Base-by-base conservation (phyloP, 495 filamentous ascomycete species). In the Entonaema liquescens region DNA sequence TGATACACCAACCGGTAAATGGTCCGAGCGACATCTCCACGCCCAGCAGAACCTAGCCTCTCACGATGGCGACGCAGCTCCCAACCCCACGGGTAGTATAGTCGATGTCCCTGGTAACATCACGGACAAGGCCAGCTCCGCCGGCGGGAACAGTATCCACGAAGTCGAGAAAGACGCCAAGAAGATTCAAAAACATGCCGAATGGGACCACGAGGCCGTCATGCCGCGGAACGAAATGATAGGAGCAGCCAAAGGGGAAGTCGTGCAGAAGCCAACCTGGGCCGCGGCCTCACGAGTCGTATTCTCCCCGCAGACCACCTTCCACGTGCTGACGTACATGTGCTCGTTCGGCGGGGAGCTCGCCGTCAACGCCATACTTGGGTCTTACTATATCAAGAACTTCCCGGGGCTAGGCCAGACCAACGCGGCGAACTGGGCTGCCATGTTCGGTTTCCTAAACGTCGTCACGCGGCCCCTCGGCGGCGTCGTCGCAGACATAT, bases 391-490 rank as follows among this genome's bases (percentile, higher is more conserved):
- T 80, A 74, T 85, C 44, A 83, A 89, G 60, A 92, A 93, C 77
- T 96, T 96, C 83, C 88, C 90, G 0, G 54, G 77, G 12, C 89
- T 97, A 53, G 86, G 86, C 5, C 92, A 94, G 77, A 94, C 92
- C 8, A 79, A 83, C 25, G 88, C 90, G 6, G 88, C 91, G 2
- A 85, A 87, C 70, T 96, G 91, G 89, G 92, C 93, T 0, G 92
- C 94, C 60, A 95, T 96, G 89, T 97, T 96, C 76, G 94, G 94
- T 9, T 89, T 97, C 55, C 81, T 97, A 28, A 97, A 97, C 78
- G 81, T 95, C 35, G 78, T 91, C 60, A 91, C 86, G 60, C 86
- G 94, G 1, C 94, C 94, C 0, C 72, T 88, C 0, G 94, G 94
- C 49, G 94, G 94, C 1, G 84, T 92, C 15, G 65, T 93, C 12